A percentile compares a stretch with the other conserved stretches of the same genome.
Conservation (phyloP, 164 flowering plant species). For the Sedum album region DNA sequence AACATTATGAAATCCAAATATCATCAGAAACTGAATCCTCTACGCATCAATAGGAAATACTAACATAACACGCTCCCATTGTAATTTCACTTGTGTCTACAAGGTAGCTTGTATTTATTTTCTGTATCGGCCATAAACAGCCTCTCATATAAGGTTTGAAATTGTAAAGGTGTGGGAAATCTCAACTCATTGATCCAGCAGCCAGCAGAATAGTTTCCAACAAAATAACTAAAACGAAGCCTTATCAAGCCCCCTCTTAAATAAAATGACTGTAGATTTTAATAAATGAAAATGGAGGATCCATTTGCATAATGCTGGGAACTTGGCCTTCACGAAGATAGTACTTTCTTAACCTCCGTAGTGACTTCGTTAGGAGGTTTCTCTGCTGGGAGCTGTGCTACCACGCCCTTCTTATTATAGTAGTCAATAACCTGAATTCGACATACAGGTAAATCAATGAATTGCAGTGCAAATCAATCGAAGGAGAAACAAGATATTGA, state of each 20-base stretch:
- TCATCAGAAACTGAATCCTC: too few relatives aligned
- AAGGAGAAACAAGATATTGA: background rate
- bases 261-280: background rate
- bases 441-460: background rate
- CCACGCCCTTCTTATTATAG: conserved; percentile 58
- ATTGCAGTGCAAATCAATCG: background rate
- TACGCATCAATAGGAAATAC: too few relatives aligned
- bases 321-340: conserved; percentile 38
- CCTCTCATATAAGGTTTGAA: too few relatives aligned
- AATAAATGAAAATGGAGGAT: background rate
- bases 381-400: conserved; percentile 68
- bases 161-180: too few relatives aligned
- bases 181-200: too few relatives aligned
- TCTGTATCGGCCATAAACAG: too few relatives aligned
- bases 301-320: background rate
- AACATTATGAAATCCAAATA: too few relatives aligned
- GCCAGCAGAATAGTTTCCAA: too few relatives aligned
- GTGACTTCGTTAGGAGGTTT: conserved; percentile 80
- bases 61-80: too few relatives aligned
- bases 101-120: too few relatives aligned
- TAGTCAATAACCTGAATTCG: conserved; percentile 72
- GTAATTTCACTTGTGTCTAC: too few relatives aligned
- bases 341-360: conserved; percentile 65
- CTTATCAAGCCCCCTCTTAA: background rate
- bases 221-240: background rate